Conservation (phyloP, 148 eudicot genomes). For the Fagopyrum homotropicum region DNA sequence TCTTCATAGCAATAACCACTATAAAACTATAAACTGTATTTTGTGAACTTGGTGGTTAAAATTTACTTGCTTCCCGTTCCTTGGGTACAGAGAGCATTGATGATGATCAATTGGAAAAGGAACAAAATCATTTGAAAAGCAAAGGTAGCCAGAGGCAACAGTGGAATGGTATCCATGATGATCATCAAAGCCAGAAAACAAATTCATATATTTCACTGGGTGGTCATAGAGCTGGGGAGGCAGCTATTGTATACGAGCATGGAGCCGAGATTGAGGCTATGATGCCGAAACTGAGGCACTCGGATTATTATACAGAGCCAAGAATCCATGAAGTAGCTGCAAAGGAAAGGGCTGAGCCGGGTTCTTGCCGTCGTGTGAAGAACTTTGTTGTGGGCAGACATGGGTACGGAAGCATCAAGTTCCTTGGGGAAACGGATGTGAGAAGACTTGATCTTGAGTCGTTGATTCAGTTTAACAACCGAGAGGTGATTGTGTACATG, state of each 20-base stretch:
- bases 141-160: slow-evolving; percentile 20
- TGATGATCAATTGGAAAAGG: not conserved
- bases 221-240: slow-evolving; percentile 88
- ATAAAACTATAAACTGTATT: not conserved
- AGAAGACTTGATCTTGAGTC: slow-evolving; percentile 82
- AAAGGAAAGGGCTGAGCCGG: slow-evolving; percentile 46
- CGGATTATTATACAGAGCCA: slow-evolving; percentile 93
- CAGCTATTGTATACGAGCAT: slow-evolving; percentile 83
- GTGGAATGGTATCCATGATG: slow-evolving; percentile 32
- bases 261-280: slow-evolving; percentile 85
- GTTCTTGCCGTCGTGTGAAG: slow-evolving; percentile 22
- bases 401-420: slow-evolving; percentile 81
- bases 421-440: slow-evolving; percentile 90
- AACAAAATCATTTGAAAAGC: not conserved
- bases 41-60: no score
- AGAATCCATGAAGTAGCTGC: slow-evolving; percentile 50
- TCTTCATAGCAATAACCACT: not conserved
- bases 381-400: slow-evolving; percentile 43
- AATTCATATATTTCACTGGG: slow-evolving; percentile 64
- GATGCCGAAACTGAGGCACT: slow-evolving; percentile 94
- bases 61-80: not conserved
- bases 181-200: slow-evolving; percentile 35
- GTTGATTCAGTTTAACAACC: slow-evolving; percentile 69
- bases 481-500: slow-evolving; percentile 85
- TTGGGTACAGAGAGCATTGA: not conserved